Percentiles rank a stretch among this genome's conserved stretches.
Evolutionary conservation across 176 grass and related monocot species (phyloP).

Genomic region (Miscanthus lutarioriparius): DNA sequence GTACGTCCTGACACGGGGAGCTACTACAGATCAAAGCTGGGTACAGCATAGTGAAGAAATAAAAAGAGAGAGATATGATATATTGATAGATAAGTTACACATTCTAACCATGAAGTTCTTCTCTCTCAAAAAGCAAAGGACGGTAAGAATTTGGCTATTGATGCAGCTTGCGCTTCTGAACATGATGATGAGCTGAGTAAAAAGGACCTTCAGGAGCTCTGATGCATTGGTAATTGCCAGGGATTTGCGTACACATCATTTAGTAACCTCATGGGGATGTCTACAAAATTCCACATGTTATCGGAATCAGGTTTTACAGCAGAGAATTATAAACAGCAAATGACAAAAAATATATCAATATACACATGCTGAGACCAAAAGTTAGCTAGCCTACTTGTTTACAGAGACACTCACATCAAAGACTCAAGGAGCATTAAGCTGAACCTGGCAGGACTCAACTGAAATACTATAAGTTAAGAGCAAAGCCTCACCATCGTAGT

Average conservation of each 20-base stretch:
- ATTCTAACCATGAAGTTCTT: conserved; percentile 63
- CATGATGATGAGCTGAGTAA: conserved; percentile 64
- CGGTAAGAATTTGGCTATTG: conserved; percentile 63
- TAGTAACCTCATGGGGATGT: conserved; percentile 39
- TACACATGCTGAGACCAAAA: background rate
- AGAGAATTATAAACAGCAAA: background rate
- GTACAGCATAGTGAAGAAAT: conserved; percentile 5
- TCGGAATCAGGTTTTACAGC: background rate
- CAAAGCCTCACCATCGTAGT: background rate
- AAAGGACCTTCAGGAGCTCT: conserved; percentile 72
- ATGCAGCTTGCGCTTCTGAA: conserved; percentile 60
- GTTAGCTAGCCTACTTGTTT: conserved; percentile 1
- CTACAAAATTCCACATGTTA: conserved; percentile 15
- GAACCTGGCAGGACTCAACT: background rate
- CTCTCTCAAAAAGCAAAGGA: conserved; percentile 77
- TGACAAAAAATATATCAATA: background rate
- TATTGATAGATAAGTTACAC: background rate
- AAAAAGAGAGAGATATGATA: background rate
- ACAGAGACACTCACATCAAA: background rate
- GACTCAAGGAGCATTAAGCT: background rate
- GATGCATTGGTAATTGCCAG: conserved; percentile 70
- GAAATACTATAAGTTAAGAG: background rate
- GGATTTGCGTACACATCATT: conserved; percentile 56
- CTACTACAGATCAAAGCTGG: background rate
- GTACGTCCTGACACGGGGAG: background rate